Conservation (phyloP, 73 alveolate genomes). For the Paramecium octaurelia region DNA sequence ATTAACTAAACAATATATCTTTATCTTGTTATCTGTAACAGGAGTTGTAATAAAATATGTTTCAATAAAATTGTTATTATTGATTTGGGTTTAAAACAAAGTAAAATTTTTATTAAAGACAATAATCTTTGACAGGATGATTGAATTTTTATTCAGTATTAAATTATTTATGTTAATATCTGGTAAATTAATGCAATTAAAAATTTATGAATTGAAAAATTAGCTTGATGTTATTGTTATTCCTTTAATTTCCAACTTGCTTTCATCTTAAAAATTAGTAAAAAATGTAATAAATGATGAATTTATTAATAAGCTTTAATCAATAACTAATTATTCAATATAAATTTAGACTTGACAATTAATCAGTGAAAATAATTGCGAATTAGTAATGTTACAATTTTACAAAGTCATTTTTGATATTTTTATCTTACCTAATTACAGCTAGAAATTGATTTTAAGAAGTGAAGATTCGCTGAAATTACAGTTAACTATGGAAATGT, state of each 20-base stretch:
- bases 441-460: no score
- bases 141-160: not conserved
- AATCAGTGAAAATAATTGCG: not conserved
- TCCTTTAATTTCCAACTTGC: not conserved
- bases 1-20: not conserved
- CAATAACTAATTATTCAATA: not conserved
- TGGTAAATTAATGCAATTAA: not conserved
- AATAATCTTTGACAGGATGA: not conserved
- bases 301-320: not conserved
- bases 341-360: no score
- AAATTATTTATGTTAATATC: no score
- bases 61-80: not conserved
- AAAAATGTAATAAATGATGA: not conserved
- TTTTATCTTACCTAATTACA: not conserved
- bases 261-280: not conserved
- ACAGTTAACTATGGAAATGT: not conserved
- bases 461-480: not conserved
- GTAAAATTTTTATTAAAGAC: not conserved
- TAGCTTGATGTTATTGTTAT: not conserved
- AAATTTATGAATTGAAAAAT: not conserved
- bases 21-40: not conserved
- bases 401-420: not conserved
- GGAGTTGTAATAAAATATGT: not conserved
- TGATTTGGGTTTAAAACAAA: no score
- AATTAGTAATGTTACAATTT: not conserved